Conservation (phyloP, 2,329 filamentous ascomycete genomes). For the Nigrograna mackinnonii region DNA sequence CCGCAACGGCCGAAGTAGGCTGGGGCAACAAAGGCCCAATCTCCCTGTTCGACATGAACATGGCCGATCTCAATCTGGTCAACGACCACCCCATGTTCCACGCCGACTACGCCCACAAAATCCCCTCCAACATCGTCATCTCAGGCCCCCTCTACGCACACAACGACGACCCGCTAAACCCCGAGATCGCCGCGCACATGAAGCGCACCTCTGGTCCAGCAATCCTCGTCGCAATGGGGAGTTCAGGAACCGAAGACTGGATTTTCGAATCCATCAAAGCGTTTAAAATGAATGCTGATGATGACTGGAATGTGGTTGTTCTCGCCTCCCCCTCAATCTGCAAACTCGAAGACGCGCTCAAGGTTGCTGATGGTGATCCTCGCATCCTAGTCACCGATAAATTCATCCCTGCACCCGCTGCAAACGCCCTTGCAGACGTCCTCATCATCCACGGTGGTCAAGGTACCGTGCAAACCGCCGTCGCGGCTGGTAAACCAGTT, state of each 20-base stretch:
- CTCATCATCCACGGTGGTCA: slow-evolving; percentile 34
- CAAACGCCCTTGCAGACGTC: slow-evolving; percentile 31
- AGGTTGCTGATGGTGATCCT: slow-evolving; percentile 23
- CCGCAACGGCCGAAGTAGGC: slow-evolving; percentile 28
- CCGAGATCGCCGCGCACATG: slow-evolving; percentile 29
- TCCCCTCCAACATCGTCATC: slow-evolving; percentile 33
- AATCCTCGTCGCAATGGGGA: slow-evolving; percentile 35
- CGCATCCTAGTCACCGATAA: slow-evolving; percentile 32
- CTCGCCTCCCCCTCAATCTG: slow-evolving; percentile 35
- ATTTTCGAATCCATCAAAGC: slow-evolving; percentile 35
- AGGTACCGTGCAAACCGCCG: slow-evolving; percentile 34
- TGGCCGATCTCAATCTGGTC: slow-evolving; percentile 37
- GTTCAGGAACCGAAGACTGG: slow-evolving; percentile 33
- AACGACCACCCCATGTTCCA: slow-evolving; percentile 38
- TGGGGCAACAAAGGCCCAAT: slow-evolving; percentile 33
- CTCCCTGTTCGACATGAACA: slow-evolving; percentile 38
- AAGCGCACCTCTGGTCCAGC: slow-evolving; percentile 22
- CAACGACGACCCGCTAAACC: slow-evolving; percentile 23
- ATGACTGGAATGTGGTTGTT: slow-evolving; percentile 34
- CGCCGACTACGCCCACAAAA: slow-evolving; percentile 28
- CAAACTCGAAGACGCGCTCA: slow-evolving; percentile 26
- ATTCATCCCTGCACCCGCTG: slow-evolving; percentile 32
- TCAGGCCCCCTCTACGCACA: slow-evolving; percentile 31
- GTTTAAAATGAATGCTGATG: slow-evolving; percentile 21
- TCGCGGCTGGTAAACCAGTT: slow-evolving; percentile 33